Evolutionary conservation across 495 filamentous ascomycete species (phyloP).

Genomic region (Hypomontagnella submonticulosa): DNA sequence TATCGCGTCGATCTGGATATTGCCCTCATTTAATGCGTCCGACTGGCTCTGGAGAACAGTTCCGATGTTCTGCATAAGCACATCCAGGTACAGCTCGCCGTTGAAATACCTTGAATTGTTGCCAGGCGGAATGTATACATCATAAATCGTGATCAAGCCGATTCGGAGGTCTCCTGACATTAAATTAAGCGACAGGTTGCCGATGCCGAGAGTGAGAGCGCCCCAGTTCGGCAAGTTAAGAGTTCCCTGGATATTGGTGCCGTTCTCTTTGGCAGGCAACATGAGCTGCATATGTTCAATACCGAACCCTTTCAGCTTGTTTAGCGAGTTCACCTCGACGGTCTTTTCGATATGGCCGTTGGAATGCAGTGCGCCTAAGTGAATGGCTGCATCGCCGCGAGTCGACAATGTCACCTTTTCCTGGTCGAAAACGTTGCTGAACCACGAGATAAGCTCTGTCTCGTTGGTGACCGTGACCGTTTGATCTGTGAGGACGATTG

Average conservation of each 20-base stretch:
- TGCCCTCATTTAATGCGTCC: slow-evolving; percentile 49
- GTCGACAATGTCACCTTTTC: slow-evolving; percentile 51
- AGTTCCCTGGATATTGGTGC: slow-evolving; percentile 51
- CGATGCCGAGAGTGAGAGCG: slow-evolving; percentile 58
- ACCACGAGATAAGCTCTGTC: slow-evolving; percentile 52
- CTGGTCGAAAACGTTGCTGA: slow-evolving; percentile 54
- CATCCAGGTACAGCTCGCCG: slow-evolving; percentile 51
- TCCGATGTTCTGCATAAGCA: slow-evolving; percentile 51
- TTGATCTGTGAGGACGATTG: slow-evolving; percentile 49
- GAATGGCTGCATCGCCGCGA: slow-evolving; percentile 49
- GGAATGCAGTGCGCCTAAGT: slow-evolving; percentile 53
- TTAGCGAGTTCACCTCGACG: slow-evolving; percentile 53
- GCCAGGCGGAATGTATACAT: slow-evolving; percentile 56
- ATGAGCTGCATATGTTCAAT: slow-evolving; percentile 56
- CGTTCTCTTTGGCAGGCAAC: slow-evolving; percentile 52
- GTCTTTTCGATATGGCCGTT: slow-evolving; percentile 54
- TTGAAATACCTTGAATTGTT: slow-evolving; percentile 58
- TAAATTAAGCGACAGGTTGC: slow-evolving; percentile 60
- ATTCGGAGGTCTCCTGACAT: slow-evolving; percentile 53
- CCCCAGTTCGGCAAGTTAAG: slow-evolving; percentile 60
- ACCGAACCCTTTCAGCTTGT: slow-evolving; percentile 56
- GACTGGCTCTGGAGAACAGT: slow-evolving; percentile 50
- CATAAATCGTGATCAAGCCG: slow-evolving; percentile 53
- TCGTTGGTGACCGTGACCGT: slow-evolving; percentile 53
- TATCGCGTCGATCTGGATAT: slow-evolving; percentile 53